Evolutionary conservation across 75 land plant species (phyloP), one percentile per base, ranked within the genome.

Genomic region (Cryptomeria japonica): DNA sequence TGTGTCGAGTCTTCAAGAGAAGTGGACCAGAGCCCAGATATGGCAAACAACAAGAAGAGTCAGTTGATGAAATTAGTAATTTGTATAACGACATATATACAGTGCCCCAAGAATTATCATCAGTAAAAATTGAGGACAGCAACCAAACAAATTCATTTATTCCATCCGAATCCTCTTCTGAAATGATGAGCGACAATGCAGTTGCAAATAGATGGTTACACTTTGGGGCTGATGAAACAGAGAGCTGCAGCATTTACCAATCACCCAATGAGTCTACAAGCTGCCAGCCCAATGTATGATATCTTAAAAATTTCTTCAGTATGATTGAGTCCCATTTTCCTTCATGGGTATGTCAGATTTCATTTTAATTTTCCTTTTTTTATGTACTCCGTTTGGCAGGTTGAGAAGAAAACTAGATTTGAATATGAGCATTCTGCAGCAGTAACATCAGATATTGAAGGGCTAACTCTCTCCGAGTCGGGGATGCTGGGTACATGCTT

Each of bases 1-100:
- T 90, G 2, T 89, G 90, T 13, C 90, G 90, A 25, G 76, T 90
- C 12, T 55, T 89, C 70, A 90, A 90, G 90, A 90, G 88, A 44
- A 88, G 87, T 8, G 91, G 87, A 28, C 83, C 90, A 18, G 91
- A 89, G 25, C 91, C 84, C 6, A 90, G 61, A 80, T 85, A 77
- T 58, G 91, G 90, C 15, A 90, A 90, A 49, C 46, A 56, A 7
- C 28, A 34, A 3, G 47, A 53, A 1, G 25, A 51, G 34, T 22
- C 61, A 18, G 88, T 80, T 73, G 78, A 87, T 42, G 14, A 44
- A 31, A 34, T 18, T 1, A 37, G 8, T 1, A 16, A 38, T 78
- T 38, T 78, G 42, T 38, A 39, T 77, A 42, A 80, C 0, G 41
- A 42, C 19, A 80, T 80, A 25, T 22, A 18, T 42, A 9, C 46